Evolutionary conservation across 1,139 yeast species (phyloP), one percentile per base, ranked within the genome.

Genomic region (Kodamaea arcana): DNA sequence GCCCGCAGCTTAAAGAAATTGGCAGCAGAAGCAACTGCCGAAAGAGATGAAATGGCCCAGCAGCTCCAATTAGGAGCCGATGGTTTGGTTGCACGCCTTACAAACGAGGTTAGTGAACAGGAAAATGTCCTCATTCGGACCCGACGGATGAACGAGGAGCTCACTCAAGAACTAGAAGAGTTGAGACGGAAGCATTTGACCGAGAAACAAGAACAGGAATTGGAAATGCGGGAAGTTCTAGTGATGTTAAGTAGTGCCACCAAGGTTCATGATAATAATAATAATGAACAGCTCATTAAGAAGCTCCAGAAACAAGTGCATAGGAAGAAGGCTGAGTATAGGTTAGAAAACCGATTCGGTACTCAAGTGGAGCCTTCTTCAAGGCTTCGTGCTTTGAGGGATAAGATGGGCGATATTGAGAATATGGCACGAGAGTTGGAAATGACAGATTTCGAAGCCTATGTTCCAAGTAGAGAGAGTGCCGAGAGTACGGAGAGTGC

Each of bases 351-450:
- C 41, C 67, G 75, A 48, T 67, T 72, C 46, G 83, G 80, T 6
- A 62, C 78, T 3, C 71, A 63, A 27, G 74, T 80, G 25, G 95
- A 85, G 52, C 95, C 96, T 8, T 83, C 83, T 48, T 74, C 83
- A 5, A 67, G 94, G 46, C 62, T 90, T 35, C 72, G 94, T 42
- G 81, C 78, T 32, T 68, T 90, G 42, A 72, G 96, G 40, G 87
- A 82, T 47, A 79, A 83, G 53, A 85, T 88, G 95, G 95, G 86
- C 36, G 82, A 78, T 42, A 70, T 92, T 35, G 96, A 87, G 50
- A 73, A 75, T 36, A 82, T 82, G 67, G 97, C 97, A 0, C 69
- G 95, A 43, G 87, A 83, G 52, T 70, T 90, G 44, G 97, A 90
- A 56, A 81, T 80, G 78, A 82, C 87, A 15, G 90, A 87, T 46